Conservation (phyloP, 1,284 basidiomycete genomes). For the Ganoderma leucocontextum region DNA sequence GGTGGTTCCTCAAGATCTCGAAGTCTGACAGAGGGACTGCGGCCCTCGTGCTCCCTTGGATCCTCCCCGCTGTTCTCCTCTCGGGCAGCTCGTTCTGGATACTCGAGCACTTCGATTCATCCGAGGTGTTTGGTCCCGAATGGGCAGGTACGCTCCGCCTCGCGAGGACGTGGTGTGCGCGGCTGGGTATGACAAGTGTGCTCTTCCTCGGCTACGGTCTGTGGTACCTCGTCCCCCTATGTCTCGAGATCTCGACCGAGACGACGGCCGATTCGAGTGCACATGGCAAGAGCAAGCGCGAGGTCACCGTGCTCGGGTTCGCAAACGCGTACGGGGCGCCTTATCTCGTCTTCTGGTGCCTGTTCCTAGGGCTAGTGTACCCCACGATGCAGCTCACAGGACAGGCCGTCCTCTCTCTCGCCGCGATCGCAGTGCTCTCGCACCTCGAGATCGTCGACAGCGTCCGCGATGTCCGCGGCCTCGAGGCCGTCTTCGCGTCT, state of each 20-base stretch:
- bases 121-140: conserved; percentile 51
- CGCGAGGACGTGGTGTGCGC: conserved; percentile 68
- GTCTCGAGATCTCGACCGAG: conserved; percentile 64
- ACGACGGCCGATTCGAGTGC: conserved; percentile 23
- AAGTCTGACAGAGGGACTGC: conserved; percentile 82
- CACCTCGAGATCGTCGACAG: conserved; percentile 85
- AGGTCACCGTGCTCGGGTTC: conserved; percentile 84
- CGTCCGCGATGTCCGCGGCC: conserved; percentile 71
- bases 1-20: conserved; percentile 68
- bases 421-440: conserved; percentile 70
- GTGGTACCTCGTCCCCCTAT: conserved; percentile 79
- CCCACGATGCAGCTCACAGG: conserved; percentile 81
- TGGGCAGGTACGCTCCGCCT: conserved; percentile 54
- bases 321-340: conserved; percentile 91
- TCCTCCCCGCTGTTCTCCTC: conserved; percentile 66
- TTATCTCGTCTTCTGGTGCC: conserved; percentile 83
- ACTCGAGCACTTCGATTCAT: conserved; percentile 79
- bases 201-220: conserved; percentile 63
- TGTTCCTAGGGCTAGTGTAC: conserved; percentile 73
- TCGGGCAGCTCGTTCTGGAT: conserved; percentile 77
- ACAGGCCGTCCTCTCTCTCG: conserved; percentile 77
- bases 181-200: conserved; percentile 60
- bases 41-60: conserved; percentile 63
- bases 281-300: conserved; percentile 42
- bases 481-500: conserved; percentile 60